Conservation (phyloP, 1,139 yeast genomes). For the Arxiozyma telluris region DNA sequence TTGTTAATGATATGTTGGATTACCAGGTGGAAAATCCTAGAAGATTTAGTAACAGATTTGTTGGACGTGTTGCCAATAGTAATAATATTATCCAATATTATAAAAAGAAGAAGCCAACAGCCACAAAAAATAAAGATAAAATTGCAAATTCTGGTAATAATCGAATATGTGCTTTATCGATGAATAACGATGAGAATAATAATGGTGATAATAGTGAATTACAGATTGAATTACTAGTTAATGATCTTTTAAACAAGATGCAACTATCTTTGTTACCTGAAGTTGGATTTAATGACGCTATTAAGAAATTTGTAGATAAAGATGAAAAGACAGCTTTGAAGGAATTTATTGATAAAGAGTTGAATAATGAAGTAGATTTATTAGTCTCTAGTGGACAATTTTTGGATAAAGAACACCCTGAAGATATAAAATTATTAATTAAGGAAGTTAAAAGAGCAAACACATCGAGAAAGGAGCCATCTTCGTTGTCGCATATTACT, state of each 20-base stretch:
- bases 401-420: slow-evolving; percentile 30
- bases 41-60: slow-evolving; percentile 81
- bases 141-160: slow-evolving; percentile 7
- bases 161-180: background rate
- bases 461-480: slow-evolving; percentile 4
- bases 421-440: slow-evolving; percentile 26
- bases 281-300: slow-evolving; percentile 64
- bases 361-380: slow-evolving; percentile 51
- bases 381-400: slow-evolving; percentile 39
- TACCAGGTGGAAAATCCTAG: slow-evolving; percentile 87
- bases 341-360: slow-evolving; percentile 58
- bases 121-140: slow-evolving; percentile 21
- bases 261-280: slow-evolving; percentile 68
- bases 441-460: slow-evolving; percentile 25
- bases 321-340: slow-evolving; percentile 71
- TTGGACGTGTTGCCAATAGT: slow-evolving; percentile 82
- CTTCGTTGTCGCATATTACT: background rate
- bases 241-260: slow-evolving; percentile 51
- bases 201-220: slow-evolving; percentile 31
- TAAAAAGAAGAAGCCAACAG: slow-evolving; percentile 32
- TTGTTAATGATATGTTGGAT: slow-evolving; percentile 33
- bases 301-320: slow-evolving; percentile 63
- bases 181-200: background rate
- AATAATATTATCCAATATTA: slow-evolving; percentile 74
- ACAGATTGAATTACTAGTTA: slow-evolving; percentile 52